Evolutionary conservation across 768 basidiomycete species (phyloP).

Genomic region (Lactarius psammicola): DNA sequence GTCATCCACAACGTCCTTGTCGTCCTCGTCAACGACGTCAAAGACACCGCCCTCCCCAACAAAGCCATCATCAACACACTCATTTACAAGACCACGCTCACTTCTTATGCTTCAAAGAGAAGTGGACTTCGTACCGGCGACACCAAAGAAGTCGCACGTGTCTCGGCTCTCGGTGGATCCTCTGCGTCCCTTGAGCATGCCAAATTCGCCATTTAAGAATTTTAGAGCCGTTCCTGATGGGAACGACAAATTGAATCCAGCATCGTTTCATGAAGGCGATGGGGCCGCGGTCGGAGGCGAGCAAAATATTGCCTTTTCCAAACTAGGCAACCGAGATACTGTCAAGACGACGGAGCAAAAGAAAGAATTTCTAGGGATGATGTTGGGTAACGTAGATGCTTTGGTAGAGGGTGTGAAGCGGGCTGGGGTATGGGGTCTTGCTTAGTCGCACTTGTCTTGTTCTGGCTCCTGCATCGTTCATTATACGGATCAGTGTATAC

Average conservation of each 20-base stretch:
- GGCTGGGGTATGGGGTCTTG: constrained; percentile 85
- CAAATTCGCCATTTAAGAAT: constrained; percentile 24
- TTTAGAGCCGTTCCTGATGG: constrained; percentile 8
- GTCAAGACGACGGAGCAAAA: constrained; percentile 72
- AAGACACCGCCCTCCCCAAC: constrained; percentile 22
- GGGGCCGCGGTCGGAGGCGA: constrained; percentile 23
- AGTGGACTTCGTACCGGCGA: constrained; percentile 69
- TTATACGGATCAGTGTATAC: not conserved
- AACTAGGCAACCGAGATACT: constrained; percentile 28
- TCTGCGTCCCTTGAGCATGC: constrained; percentile 24
- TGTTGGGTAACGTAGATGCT: constrained; percentile 90
- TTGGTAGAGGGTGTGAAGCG: constrained; percentile 84
- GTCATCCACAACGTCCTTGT: constrained; percentile 33
- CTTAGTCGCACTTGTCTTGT: constrained; percentile 29
- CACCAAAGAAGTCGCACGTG: constrained; percentile 57
- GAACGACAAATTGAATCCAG: not conserved
- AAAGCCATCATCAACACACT: constrained; percentile 26
- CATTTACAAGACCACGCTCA: constrained; percentile 42
- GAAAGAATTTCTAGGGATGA: constrained; percentile 72
- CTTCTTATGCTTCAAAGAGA: constrained; percentile 69
- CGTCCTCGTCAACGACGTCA: constrained; percentile 35
- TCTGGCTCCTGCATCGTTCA: not conserved
- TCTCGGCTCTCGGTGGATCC: constrained; percentile 36
- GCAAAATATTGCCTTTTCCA: constrained; percentile 26
- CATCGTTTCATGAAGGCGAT: constrained; percentile 14